A percentile compares a stretch with the other conserved stretches of the same genome.
Evolutionary conservation across 148 eudicot species (phyloP).

Genomic region (Vaccinium darrowii): DNA sequence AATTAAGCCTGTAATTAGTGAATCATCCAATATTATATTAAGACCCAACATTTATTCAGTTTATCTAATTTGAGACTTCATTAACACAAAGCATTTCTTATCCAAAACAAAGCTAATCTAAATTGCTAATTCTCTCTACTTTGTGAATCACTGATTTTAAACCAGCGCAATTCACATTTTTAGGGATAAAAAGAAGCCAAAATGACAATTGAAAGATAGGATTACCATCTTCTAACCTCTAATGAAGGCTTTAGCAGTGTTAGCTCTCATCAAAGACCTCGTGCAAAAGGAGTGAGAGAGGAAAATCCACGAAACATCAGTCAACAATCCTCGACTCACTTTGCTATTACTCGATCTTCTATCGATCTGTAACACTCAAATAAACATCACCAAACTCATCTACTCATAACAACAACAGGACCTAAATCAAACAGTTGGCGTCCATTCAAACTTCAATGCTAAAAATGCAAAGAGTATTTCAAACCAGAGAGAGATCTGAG

Average conservation of each 20-base stretch:
- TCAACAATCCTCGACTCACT: constrained; percentile 62
- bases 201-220: constrained; percentile 7
- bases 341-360: constrained; percentile 55
- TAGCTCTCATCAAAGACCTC: constrained; percentile 69
- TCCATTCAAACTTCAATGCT: not conserved
- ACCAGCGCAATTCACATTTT: not conserved
- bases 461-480: not conserved
- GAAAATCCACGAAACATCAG: constrained; percentile 64
- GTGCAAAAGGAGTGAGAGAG: constrained; percentile 69
- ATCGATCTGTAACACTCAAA: constrained; percentile 39
- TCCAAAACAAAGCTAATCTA: not conserved
- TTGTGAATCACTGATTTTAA: not conserved
- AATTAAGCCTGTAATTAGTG: too few relatives aligned
- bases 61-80: too few relatives aligned
- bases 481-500: constrained; percentile 78
- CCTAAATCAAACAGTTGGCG: not conserved
- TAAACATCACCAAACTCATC: not conserved
- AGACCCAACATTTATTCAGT: too few relatives aligned
- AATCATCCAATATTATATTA: too few relatives aligned
- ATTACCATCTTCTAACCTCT: constrained; percentile 44
- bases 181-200: not conserved
- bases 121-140: not conserved
- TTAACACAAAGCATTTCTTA: not conserved
- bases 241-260: constrained; percentile 70
- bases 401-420: not conserved